Conservation (phyloP, 78 protist genomes). For the Cavenderia fasciculata region DNA sequence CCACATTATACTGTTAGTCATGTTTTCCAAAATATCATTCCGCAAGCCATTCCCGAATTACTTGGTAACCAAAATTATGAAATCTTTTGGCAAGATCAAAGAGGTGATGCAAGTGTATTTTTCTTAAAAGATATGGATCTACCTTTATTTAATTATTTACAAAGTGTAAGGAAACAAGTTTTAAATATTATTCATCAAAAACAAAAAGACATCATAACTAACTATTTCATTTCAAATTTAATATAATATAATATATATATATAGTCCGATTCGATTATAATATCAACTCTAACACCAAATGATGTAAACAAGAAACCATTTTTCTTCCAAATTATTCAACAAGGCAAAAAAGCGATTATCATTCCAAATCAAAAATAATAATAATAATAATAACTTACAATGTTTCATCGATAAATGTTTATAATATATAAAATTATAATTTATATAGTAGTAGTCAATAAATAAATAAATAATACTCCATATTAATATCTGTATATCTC, state of each 20-base stretch:
- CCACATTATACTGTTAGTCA: constrained; percentile 24
- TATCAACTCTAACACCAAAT: constrained; percentile 12
- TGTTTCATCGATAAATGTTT: too few relatives aligned
- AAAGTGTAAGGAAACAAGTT: background rate
- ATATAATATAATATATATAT: too few relatives aligned
- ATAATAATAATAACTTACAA: too few relatives aligned
- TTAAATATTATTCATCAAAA: background rate
- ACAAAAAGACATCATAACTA: background rate
- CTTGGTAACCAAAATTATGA: constrained; percentile 20
- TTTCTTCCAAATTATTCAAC: constrained; percentile 5
- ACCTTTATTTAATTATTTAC: constrained; percentile 7
- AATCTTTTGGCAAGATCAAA: constrained; percentile 48
- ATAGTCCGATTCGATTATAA: constrained; percentile 20
- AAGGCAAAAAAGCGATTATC: constrained; percentile 43
- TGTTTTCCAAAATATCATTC: constrained; percentile 39
- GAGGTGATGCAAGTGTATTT: constrained; percentile 9
- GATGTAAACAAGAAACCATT: constrained; percentile 13
- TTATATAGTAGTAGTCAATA: too few relatives aligned
- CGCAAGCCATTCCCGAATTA: constrained; percentile 22
- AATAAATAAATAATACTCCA: too few relatives aligned
- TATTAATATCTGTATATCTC: too few relatives aligned
- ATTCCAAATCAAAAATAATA: too few relatives aligned
- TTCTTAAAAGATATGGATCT: constrained; percentile 38
- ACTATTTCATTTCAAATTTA: background rate
- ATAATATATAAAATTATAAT: too few relatives aligned